Percentiles rank a stretch among this genome's conserved stretches.
phyloP scores from a whole-genome alignment of 1,284 basidiomycete species.

The Trametes sp. region DNA sequence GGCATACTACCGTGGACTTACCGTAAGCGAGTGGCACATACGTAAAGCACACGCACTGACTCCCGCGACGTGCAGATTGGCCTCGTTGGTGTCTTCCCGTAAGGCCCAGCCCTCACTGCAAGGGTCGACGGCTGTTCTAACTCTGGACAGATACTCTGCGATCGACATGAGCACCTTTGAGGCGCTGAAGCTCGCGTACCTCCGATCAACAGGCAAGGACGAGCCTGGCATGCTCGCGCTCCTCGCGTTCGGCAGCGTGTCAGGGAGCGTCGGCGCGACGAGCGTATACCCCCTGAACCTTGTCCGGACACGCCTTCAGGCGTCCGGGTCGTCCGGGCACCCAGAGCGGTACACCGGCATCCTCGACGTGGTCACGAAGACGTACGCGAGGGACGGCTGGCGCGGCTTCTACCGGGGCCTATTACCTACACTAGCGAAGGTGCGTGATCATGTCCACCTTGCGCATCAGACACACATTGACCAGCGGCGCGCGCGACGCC shows the following conservation, averaged over 20 bases:
- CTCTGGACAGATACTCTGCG: conserved; percentile 71
- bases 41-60: conserved; percentile 9
- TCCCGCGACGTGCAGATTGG: conserved; percentile 67
- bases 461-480: conserved; percentile 24
- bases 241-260: conserved; percentile 88
- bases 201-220: conserved; percentile 80
- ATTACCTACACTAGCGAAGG: conserved; percentile 91
- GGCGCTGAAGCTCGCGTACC: conserved; percentile 86
- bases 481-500: conserved; percentile 4
- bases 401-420: conserved; percentile 95
- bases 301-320: conserved; percentile 94
- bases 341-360: conserved; percentile 90
- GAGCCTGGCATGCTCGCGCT: conserved; percentile 87
- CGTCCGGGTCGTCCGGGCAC: conserved; percentile 93
- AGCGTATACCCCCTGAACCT: conserved; percentile 94
- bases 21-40: conserved; percentile 59
- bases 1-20: conserved; percentile 92
- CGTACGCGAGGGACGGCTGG: conserved; percentile 89
- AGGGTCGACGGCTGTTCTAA: conserved; percentile 22
- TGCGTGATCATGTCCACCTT: conserved; percentile 36
- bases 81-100: conserved; percentile 90
- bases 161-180: conserved; percentile 98
- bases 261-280: conserved; percentile 91
- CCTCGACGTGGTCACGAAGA: conserved; percentile 85
- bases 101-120: conserved; percentile 42